Evolutionary conservation across 2,329 filamentous ascomycete genomes (phyloP).

Genomic region (Penicillium sclerotiorum): DNA sequence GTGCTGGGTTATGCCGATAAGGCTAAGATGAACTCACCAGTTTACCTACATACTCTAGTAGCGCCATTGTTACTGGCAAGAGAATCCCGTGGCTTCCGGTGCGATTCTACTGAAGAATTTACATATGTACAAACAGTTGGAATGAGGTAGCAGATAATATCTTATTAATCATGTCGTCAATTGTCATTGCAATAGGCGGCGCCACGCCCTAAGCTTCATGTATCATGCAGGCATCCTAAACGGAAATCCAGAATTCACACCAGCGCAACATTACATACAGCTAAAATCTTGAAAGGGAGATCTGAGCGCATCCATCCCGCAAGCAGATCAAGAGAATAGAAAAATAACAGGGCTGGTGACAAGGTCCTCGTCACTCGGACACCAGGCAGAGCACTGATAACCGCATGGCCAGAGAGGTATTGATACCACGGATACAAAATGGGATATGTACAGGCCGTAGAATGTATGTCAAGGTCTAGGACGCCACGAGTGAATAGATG

Average conservation of each 20-base stretch:
- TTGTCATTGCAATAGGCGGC: constrained; percentile 18
- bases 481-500: constrained; percentile 17
- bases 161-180: constrained; percentile 20
- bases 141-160: neutral
- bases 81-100: too few relatives aligned
- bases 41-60: too few relatives aligned
- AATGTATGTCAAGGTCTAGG: constrained; percentile 27
- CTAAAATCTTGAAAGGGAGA: constrained; percentile 13
- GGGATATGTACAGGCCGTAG: constrained; percentile 40
- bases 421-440: constrained; percentile 28
- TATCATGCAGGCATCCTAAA: constrained; percentile 20
- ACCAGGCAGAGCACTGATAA: constrained; percentile 3
- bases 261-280: constrained; percentile 30
- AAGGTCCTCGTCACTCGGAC: constrained; percentile 2
- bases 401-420: constrained; percentile 4
- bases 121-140: neutral
- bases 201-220: constrained; percentile 13
- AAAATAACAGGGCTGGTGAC: neutral
- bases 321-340: constrained; percentile 8
- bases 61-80: too few relatives aligned
- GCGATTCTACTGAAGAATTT: neutral
- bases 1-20: too few relatives aligned
- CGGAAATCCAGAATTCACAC: constrained; percentile 10
- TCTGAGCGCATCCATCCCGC: constrained; percentile 3
- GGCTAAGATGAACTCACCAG: too few relatives aligned